Evolutionary conservation across 1,284 basidiomycete species (phyloP), one percentile per base, ranked within the genome.

Genomic region (Marasmius sp.): DNA sequence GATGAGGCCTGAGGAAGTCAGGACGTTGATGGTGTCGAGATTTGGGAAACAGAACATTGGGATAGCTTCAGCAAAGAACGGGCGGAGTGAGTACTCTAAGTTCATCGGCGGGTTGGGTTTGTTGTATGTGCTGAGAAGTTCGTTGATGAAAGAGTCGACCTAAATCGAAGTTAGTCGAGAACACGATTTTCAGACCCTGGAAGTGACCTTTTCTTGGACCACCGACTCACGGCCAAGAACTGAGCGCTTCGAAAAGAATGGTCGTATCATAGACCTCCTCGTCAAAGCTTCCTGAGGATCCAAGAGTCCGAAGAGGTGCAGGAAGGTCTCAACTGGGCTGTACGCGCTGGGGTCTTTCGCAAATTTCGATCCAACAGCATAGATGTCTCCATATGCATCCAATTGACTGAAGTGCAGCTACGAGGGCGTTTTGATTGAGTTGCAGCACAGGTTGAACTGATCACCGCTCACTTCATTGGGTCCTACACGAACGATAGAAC

Each of bases 331-430:
- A 16, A 36, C 22, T 5, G 50, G 14, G 10, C 11, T 33, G 34
- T 37, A 37, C n/a, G 52, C 38, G 1, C 9, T 14, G 18, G 52
- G 34, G 37, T 73, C 69, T 50, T 72, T 73, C 6, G 58, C 38
- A 63, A 70, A 73, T 57, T 65, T 65, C 33, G 66, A 67, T 41
- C 59, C 61, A 22, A 56, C 22, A 37, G 64, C 60, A 56, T 74
- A 71, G 20, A 74, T 71, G 11, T 71, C 70, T n/a, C 61, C 60
- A 43, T 72, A 72, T 5, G 66, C 72, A 4, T 62, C 62, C 2
- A 67, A 65, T 33, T 66, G 61, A 16, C 63, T 57, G 62, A 74
- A 74, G 51, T 72, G 71, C 3, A 74, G 62, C 71, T 72, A 49
- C 6, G 8, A 36, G 9, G 38, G 16, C 34, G 4, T 4, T 33